These are phyloP conservation scores for Adiantum capillusveneris DNA, from an alignment of 75 land plant genomes.

Conservation along the genomic window DNA sequence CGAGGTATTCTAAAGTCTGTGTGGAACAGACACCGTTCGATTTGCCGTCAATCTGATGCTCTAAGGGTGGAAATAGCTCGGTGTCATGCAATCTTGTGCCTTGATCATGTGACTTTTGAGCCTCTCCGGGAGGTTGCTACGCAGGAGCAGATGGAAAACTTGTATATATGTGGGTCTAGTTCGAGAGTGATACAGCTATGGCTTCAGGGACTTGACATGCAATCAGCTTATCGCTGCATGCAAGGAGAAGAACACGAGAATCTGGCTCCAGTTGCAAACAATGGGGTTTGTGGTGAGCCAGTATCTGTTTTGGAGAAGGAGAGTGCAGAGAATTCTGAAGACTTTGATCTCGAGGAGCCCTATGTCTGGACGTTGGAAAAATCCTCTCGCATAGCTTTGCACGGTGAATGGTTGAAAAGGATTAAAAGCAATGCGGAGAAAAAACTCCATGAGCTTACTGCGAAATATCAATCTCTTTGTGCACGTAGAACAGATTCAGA, in stretches of 20 bases:
- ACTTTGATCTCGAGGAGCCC: conserved; percentile 4
- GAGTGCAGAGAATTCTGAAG: neutral
- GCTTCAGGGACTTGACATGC: conserved; percentile 8
- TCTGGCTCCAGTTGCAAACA: neutral
- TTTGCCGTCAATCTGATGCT: conserved; percentile 1
- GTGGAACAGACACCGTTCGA: neutral
- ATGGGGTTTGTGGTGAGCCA: neutral
- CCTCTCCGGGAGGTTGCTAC: conserved; percentile 15
- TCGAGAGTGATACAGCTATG: conserved; percentile 1
- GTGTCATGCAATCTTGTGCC: conserved; percentile 8
- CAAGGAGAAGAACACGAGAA: neutral
- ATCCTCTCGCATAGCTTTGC: conserved; percentile 5
- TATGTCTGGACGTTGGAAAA: conserved; percentile 22
- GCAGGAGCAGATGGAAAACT: conserved; percentile 15
- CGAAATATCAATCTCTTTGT: conserved; percentile 12
- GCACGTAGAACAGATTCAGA: neutral
- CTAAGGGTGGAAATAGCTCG: conserved; percentile 5
- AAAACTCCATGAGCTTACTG: conserved; percentile 7
- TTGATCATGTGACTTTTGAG: conserved; percentile 11
- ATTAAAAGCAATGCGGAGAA: conserved; percentile 2
- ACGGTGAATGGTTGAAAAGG: conserved; percentile 14
- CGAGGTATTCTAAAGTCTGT: conserved; percentile 6
- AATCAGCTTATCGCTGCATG: neutral
- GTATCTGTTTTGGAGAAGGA: neutral
- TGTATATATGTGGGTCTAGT: conserved; percentile 9